phyloP scores from a whole-genome alignment of 2,329 filamentous ascomycete genomes.

The Aspergillus glaucus region DNA sequence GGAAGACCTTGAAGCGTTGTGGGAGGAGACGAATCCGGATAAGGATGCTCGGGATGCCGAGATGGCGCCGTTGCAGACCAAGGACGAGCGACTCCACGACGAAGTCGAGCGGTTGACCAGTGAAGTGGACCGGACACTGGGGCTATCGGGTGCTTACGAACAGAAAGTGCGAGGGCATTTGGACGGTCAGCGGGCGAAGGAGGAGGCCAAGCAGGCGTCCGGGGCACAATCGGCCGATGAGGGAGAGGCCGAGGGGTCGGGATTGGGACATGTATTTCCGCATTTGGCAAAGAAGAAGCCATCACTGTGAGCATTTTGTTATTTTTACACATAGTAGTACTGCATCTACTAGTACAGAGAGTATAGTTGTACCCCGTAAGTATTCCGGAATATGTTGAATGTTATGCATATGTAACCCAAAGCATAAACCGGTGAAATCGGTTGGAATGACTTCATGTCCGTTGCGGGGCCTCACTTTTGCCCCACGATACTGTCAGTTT shows the following conservation, averaged over 20 bases:
- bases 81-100: slow-evolving; percentile 52
- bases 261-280: slow-evolving; percentile 32
- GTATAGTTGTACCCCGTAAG: background rate
- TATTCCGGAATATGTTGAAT: background rate
- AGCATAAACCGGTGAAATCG: background rate
- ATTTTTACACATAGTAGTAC: background rate
- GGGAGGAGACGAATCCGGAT: slow-evolving; percentile 62
- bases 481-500: slow-evolving; percentile 25
- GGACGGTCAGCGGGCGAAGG: slow-evolving; percentile 9
- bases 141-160: slow-evolving; percentile 42
- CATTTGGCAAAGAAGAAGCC: slow-evolving; percentile 22
- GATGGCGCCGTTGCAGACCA: slow-evolving; percentile 35
- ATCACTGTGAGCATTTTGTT: background rate
- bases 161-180: slow-evolving; percentile 32
- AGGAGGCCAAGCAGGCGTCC: slow-evolving; percentile 1
- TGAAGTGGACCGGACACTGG: slow-evolving; percentile 52
- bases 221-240: background rate
- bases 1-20: slow-evolving; percentile 71
- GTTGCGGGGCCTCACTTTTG: slow-evolving; percentile 2
- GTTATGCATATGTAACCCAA: background rate
- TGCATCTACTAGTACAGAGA: background rate
- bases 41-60: slow-evolving; percentile 45
- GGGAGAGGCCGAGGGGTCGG: slow-evolving; percentile 8
- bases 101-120: slow-evolving; percentile 54
- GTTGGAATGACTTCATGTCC: slow-evolving; percentile 6